Evolutionary conservation across 2,329 filamentous ascomycete genomes (phyloP), one percentile per base, ranked within the genome.

Genomic region (Beauveria sp.): DNA sequence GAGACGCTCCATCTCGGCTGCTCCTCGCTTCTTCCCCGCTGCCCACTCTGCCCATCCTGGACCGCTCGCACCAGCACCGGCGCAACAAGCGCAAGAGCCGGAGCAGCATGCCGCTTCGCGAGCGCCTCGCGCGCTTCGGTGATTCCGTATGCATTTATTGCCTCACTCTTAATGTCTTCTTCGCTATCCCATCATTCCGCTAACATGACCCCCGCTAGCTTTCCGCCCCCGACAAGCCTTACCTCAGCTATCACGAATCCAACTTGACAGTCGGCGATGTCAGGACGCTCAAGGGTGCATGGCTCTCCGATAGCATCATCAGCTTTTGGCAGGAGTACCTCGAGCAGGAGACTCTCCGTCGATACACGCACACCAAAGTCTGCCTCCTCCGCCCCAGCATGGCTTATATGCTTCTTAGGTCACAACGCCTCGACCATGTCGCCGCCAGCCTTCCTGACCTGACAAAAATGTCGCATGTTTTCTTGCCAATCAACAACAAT

Each of bases 301-400:
- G 95, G 95, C 81, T 99, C 58, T 97, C 93, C 49, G 95, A 99
- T 74, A 97, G 96, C 78, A 93, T 92, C 68, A 98, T 99, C 67
- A 88, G 91, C 56, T 98, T 99, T 98, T 99, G 95, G 93, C 90
- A 98, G 82, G 93, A 98, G 82, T 96, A 86, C 72, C 86, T 99
- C 66, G 95, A 99, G 75, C 90, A 87, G 20, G 93, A 98, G 78
- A 87, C 91, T 64, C 86, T 99, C 30, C 79, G 81, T 34, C 84
- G 86, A 67, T 96, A 89, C 71, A 90, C 90, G 10, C 86, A 90
- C 70, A 91, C 91, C 22, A 85, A 91, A 65, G 96, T 99, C 72
- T 82, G 93, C 63, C 89, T 99, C 61, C 86, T 99, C 30, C 90
- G 93, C 14, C 95, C 95, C 1, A 90, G 88, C 69, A 96, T 98